Conservation (phyloP, 2,329 filamentous ascomycete genomes). For the Leptographium lundbergii region DNA sequence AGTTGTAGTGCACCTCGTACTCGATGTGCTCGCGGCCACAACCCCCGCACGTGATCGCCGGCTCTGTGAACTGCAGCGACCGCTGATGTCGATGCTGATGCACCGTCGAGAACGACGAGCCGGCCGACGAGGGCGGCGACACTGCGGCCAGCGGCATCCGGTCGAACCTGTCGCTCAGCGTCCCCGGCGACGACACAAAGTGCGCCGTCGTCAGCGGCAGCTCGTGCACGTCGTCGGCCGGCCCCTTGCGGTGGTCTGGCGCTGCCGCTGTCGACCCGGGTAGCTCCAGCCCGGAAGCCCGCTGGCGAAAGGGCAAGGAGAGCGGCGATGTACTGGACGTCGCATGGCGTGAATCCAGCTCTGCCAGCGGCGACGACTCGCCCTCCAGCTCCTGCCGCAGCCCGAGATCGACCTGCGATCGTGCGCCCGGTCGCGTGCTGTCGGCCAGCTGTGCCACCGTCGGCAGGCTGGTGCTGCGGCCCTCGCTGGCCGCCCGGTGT, state of each 20-base stretch:
- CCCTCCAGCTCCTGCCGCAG: constrained; percentile 22
- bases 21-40: constrained; percentile 65
- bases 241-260: background rate
- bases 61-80: constrained; percentile 28
- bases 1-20: constrained; percentile 79
- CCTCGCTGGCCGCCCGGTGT: constrained; percentile 38
- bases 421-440: constrained; percentile 36
- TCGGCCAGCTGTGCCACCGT: constrained; percentile 21
- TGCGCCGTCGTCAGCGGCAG: background rate
- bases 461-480: constrained; percentile 42
- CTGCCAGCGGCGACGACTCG: background rate
- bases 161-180: background rate
- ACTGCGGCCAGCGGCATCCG: background rate
- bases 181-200: background rate
- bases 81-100: background rate
- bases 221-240: background rate
- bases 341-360: constrained; percentile 18
- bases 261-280: background rate
- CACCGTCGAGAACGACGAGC: background rate
- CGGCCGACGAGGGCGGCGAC: background rate
- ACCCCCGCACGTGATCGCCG: constrained; percentile 58
- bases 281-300: constrained; percentile 11
- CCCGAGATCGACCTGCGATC: constrained; percentile 54
- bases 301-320: constrained; percentile 23
- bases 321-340: constrained; percentile 21